Percentiles rank a stretch among this genome's conserved stretches.
phyloP scores from a whole-genome alignment of 768 basidiomycete species.

The Suillus decipiens region DNA sequence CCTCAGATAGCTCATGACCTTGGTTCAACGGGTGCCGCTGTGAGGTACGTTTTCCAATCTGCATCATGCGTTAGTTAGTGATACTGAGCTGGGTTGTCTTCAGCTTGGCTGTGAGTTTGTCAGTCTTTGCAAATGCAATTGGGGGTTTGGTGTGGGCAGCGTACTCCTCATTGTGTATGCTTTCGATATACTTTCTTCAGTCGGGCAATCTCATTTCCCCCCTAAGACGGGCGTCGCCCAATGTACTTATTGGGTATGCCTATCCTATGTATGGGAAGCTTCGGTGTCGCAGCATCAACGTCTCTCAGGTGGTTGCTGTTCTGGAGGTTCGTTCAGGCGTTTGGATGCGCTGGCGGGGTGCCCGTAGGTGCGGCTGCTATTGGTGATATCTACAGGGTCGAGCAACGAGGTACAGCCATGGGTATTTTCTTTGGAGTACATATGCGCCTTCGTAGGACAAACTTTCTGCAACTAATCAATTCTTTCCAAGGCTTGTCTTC shows the following conservation, averaged over 20 bases:
- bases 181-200: slow-evolving; percentile 11
- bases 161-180: slow-evolving; percentile 45
- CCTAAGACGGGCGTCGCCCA: slow-evolving; percentile 58
- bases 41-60: slow-evolving; percentile 24
- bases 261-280: slow-evolving; percentile 51
- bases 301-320: slow-evolving; percentile 52
- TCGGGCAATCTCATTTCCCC: not conserved
- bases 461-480: slow-evolving; percentile 29
- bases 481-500: not conserved
- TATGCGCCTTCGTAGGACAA: not conserved
- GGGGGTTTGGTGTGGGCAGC: slow-evolving; percentile 50
- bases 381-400: slow-evolving; percentile 59
- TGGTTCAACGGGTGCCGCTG: slow-evolving; percentile 28
- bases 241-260: slow-evolving; percentile 61
- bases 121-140: slow-evolving; percentile 42
- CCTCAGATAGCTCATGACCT: slow-evolving; percentile 37
- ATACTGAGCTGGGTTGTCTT: not conserved
- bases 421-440: slow-evolving; percentile 38
- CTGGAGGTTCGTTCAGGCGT: slow-evolving; percentile 62
- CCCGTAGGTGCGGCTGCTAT: slow-evolving; percentile 57
- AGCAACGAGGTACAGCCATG: slow-evolving; percentile 48
- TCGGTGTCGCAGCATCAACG: slow-evolving; percentile 52
- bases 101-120: slow-evolving; percentile 50
- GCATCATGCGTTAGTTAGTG: not conserved
- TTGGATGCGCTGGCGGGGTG: slow-evolving; percentile 55